These are phyloP conservation scores for Colletotrichum ledebouriae DNA, from an alignment of 2,329 filamentous ascomycete genomes.

Conservation along the genomic window DNA sequence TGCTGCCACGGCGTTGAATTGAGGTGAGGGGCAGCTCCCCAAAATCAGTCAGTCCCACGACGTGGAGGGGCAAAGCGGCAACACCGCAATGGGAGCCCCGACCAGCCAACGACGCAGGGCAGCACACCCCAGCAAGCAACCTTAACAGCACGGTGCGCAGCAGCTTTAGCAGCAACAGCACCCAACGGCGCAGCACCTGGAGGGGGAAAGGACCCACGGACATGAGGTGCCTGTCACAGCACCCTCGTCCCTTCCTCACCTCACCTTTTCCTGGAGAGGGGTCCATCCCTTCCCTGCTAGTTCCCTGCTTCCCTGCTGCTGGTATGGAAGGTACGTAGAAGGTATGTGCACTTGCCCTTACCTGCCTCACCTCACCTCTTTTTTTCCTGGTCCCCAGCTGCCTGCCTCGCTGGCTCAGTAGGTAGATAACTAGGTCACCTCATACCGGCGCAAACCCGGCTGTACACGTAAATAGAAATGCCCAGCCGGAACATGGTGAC, in stretches of 20 bases:
- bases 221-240: slow-evolving; percentile 35
- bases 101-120: background rate
- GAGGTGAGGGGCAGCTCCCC: slow-evolving; percentile 19
- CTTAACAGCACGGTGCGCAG: too few relatives aligned
- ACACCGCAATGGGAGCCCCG: slow-evolving; percentile 1
- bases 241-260: slow-evolving; percentile 23
- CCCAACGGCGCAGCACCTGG: too few relatives aligned
- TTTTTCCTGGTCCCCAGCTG: background rate
- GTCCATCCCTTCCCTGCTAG: background rate
- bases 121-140: background rate
- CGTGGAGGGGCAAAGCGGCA: background rate
- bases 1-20: slow-evolving; percentile 15
- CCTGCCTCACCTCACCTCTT: slow-evolving; percentile 8
- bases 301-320: too few relatives aligned
- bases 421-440: too few relatives aligned
- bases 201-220: slow-evolving; percentile 15
- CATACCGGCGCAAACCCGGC: slow-evolving; percentile 19
- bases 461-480: slow-evolving; percentile 31
- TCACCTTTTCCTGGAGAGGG: slow-evolving; percentile 15
- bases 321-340: background rate
- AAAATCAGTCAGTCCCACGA: background rate
- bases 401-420: background rate
- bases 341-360: slow-evolving; percentile 2
- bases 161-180: slow-evolving; percentile 16
- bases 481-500: slow-evolving; percentile 23